Evolutionary conservation across 805 yeast species (phyloP).

Genomic region (Metschnikowia shivogae): DNA sequence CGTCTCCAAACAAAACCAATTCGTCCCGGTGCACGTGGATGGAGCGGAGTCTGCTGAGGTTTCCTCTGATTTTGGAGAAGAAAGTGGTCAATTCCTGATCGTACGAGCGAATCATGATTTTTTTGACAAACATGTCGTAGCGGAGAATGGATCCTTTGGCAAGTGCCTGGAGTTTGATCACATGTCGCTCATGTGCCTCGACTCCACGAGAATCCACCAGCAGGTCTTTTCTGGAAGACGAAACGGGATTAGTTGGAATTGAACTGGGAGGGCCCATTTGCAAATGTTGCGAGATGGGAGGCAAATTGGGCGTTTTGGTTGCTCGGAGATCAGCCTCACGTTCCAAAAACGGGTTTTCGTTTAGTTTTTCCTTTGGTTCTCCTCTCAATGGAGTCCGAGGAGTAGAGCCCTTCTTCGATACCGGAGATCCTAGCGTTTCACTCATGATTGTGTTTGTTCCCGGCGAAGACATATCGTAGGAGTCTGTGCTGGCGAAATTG

Average conservation of each 20-base stretch:
- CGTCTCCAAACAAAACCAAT: slow-evolving; percentile 24
- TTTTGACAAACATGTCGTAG: slow-evolving; percentile 58
- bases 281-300: neutral
- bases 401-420: neutral
- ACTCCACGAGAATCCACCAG: neutral
- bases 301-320: slow-evolving; percentile 1
- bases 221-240: neutral
- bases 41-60: slow-evolving; percentile 28
- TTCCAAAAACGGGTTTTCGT: slow-evolving; percentile 1
- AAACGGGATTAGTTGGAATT: neutral
- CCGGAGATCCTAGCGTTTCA: slow-evolving; percentile 12
- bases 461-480: slow-evolving; percentile 19
- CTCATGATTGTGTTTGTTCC: slow-evolving; percentile 17
- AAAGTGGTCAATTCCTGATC: slow-evolving; percentile 46
- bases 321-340: neutral
- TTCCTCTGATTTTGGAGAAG: slow-evolving; percentile 52
- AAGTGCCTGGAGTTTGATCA: slow-evolving; percentile 60
- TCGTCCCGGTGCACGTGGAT: slow-evolving; percentile 35
- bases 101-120: slow-evolving; percentile 57
- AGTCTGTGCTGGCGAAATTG: slow-evolving; percentile 54
- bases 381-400: neutral
- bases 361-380: neutral
- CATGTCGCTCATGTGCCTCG: slow-evolving; percentile 16
- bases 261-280: neutral
- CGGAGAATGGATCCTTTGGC: slow-evolving; percentile 68